Conservation (phyloP, 148 eudicot genomes). For the Beta vulgaris region DNA sequence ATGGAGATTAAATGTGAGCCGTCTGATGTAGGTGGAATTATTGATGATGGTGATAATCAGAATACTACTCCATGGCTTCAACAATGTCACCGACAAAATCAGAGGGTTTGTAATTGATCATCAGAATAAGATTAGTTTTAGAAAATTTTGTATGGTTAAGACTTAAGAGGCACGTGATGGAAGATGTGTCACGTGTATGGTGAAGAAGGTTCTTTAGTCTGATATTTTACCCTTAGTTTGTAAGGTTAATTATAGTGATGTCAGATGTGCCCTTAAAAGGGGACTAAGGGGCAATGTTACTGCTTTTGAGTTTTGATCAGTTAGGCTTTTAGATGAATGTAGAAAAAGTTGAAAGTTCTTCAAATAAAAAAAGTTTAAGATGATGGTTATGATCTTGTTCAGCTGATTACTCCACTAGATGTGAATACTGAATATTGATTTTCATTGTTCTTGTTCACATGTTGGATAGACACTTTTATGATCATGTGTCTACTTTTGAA, state of each 20-base stretch:
- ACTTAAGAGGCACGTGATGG: conserved; percentile 15
- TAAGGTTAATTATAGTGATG: no score
- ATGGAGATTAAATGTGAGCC: conserved; percentile 63
- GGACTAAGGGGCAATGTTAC: no score
- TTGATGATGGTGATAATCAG: conserved; percentile 26
- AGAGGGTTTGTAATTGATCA: conserved; percentile 30
- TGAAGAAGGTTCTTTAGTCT: conserved; percentile 14
- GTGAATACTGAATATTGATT: no score
- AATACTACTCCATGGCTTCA: conserved; percentile 32
- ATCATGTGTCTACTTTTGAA: no score
- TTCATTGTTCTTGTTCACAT: no score
- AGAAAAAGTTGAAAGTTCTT: background rate
- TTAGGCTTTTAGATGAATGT: background rate
- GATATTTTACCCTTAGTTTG: background rate
- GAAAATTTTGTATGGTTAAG: background rate
- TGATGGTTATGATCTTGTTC: background rate
- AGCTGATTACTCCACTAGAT: background rate
- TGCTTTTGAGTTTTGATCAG: no score
- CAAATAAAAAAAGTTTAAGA: background rate
- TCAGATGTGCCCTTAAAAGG: background rate
- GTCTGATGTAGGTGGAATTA: conserved; percentile 29
- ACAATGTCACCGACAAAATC: conserved; percentile 29
- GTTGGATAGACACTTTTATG: no score
- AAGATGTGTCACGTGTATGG: conserved; percentile 4
- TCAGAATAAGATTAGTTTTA: background rate